These are phyloP conservation scores for Linnemannia schmuckeri DNA, from an alignment of 192 early-diverging fungal genomes.

Conservation along the genomic window DNA sequence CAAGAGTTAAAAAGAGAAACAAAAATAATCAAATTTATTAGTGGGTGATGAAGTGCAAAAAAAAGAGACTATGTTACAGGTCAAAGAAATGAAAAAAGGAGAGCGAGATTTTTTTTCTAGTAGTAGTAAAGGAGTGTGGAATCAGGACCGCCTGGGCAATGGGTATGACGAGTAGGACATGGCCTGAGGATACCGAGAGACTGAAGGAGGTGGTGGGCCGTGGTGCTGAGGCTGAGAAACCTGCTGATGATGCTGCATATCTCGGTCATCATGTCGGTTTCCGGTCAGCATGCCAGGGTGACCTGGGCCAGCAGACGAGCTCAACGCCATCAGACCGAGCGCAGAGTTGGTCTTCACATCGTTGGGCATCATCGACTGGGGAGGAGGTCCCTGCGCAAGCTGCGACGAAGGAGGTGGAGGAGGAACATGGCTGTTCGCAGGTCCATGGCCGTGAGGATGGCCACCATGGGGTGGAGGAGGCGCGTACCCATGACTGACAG, in stretches of 20 bases:
- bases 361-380: constrained; percentile 1
- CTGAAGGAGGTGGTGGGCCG: constrained; percentile 2
- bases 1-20: constrained; percentile 1
- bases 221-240: constrained; percentile 20
- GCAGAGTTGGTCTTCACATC: constrained; percentile 44
- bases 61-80: constrained; percentile 12
- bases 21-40: not conserved
- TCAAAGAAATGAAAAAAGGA: constrained; percentile 7
- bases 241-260: constrained; percentile 34
- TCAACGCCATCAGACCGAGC: constrained; percentile 39
- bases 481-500: constrained; percentile 33
- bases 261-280: constrained; percentile 31
- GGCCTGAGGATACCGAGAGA: constrained; percentile 20
- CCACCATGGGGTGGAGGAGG: constrained; percentile 4
- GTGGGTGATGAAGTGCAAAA: not conserved
- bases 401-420: constrained; percentile 12
- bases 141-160: constrained; percentile 39
- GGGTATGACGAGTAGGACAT: constrained; percentile 40
- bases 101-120: constrained; percentile 3
- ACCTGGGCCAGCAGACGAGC: constrained; percentile 16
- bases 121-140: not conserved
- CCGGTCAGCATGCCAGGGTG: constrained; percentile 9
- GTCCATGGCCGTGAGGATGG: constrained; percentile 14
- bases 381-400: constrained; percentile 1
- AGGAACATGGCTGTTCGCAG: constrained; percentile 12